phyloP scores from a whole-genome alignment of 2,329 filamentous ascomycete genomes.

The Sporothrix brasiliensis region DNA sequence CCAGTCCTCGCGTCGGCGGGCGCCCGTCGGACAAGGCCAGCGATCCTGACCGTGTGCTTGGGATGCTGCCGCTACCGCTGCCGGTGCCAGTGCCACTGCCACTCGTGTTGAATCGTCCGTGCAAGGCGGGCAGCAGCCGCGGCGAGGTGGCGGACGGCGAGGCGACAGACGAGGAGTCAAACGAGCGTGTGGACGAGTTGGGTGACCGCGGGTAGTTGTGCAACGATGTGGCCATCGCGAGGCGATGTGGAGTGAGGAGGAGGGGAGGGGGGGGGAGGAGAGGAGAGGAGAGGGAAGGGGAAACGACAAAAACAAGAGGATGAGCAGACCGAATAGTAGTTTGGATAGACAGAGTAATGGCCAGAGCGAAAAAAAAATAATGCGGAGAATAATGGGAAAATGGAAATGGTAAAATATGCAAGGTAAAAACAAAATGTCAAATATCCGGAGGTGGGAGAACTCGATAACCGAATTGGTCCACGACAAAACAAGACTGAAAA shows the following conservation, averaged over 20 bases:
- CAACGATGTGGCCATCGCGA: slow-evolving; percentile 58
- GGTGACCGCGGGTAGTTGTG: slow-evolving; percentile 65
- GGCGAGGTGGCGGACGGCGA: slow-evolving; percentile 66
- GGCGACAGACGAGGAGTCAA: slow-evolving; percentile 66
- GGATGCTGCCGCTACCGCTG: neutral
- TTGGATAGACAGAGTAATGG: neutral
- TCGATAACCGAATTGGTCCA: neutral
- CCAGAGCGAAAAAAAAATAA: slow-evolving; percentile 5
- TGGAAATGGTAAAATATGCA: neutral
- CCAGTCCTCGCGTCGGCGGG: slow-evolving; percentile 19
- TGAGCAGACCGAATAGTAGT: neutral
- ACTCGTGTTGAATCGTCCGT: slow-evolving; percentile 51
- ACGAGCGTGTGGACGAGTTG: slow-evolving; percentile 63
- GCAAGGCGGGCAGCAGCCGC: slow-evolving; percentile 49
- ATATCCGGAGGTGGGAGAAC: slow-evolving; percentile 2
- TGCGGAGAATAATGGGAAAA: neutral
- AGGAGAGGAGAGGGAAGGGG: neutral
- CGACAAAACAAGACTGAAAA: neutral
- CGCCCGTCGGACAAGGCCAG: slow-evolving; percentile 21
- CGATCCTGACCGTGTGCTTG: slow-evolving; percentile 12
- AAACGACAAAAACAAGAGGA: neutral
- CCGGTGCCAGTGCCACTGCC: slow-evolving; percentile 42
- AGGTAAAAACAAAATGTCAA: neutral
- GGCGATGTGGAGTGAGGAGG: neutral
- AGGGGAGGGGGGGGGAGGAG: neutral